phyloP scores from a whole-genome alignment of 116 monocot genomes.

The Trichopus zeylanicus region DNA sequence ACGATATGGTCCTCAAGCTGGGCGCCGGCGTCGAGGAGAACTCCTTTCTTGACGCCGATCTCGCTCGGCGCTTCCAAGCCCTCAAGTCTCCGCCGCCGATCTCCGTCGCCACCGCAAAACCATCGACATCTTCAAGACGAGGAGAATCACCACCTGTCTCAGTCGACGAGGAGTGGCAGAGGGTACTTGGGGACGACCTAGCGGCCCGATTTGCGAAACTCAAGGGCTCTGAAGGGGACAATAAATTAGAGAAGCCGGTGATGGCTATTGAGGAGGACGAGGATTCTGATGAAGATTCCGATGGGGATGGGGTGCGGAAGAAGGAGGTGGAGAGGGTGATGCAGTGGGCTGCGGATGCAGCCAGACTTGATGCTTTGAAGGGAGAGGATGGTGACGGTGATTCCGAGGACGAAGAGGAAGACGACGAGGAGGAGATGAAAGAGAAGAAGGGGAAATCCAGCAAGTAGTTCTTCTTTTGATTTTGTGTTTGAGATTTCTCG shows the following conservation, averaged over 20 bases:
- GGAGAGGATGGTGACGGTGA: conserved; percentile 12
- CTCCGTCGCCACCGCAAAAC: not conserved
- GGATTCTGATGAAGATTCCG: conserved; percentile 18
- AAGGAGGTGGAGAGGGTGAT: conserved; percentile 77
- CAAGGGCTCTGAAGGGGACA: conserved; percentile 17
- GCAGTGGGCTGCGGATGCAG: conserved; percentile 77
- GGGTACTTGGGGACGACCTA: conserved; percentile 32
- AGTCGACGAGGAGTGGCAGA: not conserved
- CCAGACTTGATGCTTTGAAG: conserved; percentile 31
- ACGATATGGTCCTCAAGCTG: conserved; percentile 58
- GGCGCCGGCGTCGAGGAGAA: conserved; percentile 21
- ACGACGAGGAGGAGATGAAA: not conserved
- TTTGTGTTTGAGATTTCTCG: too few species aligned
- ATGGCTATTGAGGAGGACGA: conserved; percentile 8
- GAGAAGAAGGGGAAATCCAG: not conserved
- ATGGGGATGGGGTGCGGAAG: conserved; percentile 23
- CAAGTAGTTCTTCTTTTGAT: conserved; percentile 8
- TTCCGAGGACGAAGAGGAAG: not conserved
- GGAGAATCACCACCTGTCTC: not conserved
- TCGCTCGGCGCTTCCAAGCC: conserved; percentile 65
- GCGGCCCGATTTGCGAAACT: conserved; percentile 54
- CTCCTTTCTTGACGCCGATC: conserved; percentile 38
- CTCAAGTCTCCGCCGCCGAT: conserved; percentile 28
- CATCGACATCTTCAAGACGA: not conserved
- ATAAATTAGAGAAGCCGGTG: not conserved